Base-by-base conservation (phyloP, 2,329 filamentous ascomycete genomes). In the Claviceps lovelessii region DNA sequence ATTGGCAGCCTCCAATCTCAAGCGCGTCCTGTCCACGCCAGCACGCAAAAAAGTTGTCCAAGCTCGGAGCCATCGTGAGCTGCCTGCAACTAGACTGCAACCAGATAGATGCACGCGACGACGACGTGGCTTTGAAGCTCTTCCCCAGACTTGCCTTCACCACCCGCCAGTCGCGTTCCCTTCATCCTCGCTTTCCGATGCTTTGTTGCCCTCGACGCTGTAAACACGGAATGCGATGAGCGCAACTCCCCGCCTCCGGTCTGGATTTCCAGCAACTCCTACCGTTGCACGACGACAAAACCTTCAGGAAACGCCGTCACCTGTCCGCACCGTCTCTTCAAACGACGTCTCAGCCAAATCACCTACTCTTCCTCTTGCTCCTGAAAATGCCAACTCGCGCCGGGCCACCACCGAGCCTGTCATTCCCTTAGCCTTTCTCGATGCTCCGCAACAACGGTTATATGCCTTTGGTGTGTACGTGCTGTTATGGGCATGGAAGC, bases 391-490 rank as follows among this genome's bases (percentile, higher is more conserved):
- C 29, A 56, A 63, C 49, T 53, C 59, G 56, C 60, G 62, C 44
- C 54, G 58, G 33, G 58, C 65, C 54, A 58, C 58, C 44, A 66
- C 61, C 59, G 66, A 73, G 53, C 90, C 93, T 39, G 72, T 95
- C 55, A 90, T 98, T 64, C 86, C 93, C 13, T 75, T 88, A 59
- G 79, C 81, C 60, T 73, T 95, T 49, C 77, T 97, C 68, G 91
- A 97, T 73, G 88, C 88, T 49, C 91, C 93, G 7, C 87, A 87
- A 53, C 93, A 98, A 72, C 83, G 93, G 55, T 80, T 95, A 63
- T 96, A 95, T 67, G 85, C 89, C 50, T 79, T 86, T 59, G 84
- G 82, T n/a, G 71, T 95, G 60, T 97, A 95, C 68, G 68, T 84
- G 46, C 75, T 79, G 37, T 72, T 98, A 29, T 78, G 87, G 70